Evolutionary conservation across 2,329 filamentous ascomycete genomes (phyloP), one percentile per base, ranked within the genome.

Genomic region (Aplosporella prunicola): DNA sequence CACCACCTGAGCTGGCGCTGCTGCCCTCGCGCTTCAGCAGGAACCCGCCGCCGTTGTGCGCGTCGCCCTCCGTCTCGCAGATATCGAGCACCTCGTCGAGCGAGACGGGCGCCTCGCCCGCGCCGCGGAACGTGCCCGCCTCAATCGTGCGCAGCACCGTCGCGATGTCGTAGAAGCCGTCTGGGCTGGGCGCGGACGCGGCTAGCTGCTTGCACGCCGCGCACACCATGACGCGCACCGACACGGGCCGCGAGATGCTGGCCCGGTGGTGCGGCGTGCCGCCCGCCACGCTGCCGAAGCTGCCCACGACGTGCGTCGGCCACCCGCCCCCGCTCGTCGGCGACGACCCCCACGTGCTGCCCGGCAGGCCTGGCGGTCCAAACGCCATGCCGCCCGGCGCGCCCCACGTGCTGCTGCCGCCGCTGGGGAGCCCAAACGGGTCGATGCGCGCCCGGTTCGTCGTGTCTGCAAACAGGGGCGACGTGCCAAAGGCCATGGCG

Each of bases 1-100:
- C 44, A n/a, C n/a, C n/a, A n/a, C n/a, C n/a, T n/a, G n/a, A n/a
- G n/a, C n/a, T n/a, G n/a, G n/a, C n/a, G 13, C 28, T 38, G 22
- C 42, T 46, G 4, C 60, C 65, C 32, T 76, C 72, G 25, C 71
- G 68, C 43, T 71, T 73, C 45, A 82, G 70, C 22, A 82, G 77
- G 52, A 98, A 93, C n/a, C 91, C 91, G 29, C 89, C 89, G 30
- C 91, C 91, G 51, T 96, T 96, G 42, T 80, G 76, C 2, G 67
- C 56, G 50, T 82, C 93, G 40, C 91, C 91, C 56, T 94, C 85
- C 1, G 89, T 94, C 51, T 96, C 89, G 57, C 84, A 91, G 41
- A 93, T 80, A 40, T 83, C 78, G 25, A 89, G 69, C 49, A 96
- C 70, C 51, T 95, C 88, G 17, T 68, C 70, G 52, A 67, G 76